Conservation (phyloP, 768 basidiomycete species). For the Amanita jacksonii region DNA sequence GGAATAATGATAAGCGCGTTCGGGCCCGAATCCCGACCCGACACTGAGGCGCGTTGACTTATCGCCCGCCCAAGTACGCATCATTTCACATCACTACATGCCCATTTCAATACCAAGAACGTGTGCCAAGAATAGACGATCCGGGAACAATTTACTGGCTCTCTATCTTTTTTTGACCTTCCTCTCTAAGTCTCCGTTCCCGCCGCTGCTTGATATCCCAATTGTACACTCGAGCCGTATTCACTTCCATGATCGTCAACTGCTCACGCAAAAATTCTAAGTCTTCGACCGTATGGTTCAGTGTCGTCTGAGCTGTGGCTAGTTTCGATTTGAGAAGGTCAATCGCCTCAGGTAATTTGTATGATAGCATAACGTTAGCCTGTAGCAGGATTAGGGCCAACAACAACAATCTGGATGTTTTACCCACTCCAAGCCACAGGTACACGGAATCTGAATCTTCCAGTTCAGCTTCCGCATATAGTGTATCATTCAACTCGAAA, state of each 20-base stretch:
- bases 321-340: constrained; percentile 70
- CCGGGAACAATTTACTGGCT: neutral
- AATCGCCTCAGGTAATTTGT: constrained; percentile 74
- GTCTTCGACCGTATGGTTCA: constrained; percentile 73
- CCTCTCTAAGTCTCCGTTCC: constrained; percentile 39
- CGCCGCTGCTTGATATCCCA: constrained; percentile 86
- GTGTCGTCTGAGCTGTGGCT: constrained; percentile 50
- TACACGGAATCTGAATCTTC: constrained; percentile 84
- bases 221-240: constrained; percentile 93
- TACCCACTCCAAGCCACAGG: constrained; percentile 83
- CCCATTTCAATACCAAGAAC: too few species aligned
- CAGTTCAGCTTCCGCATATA: constrained; percentile 86
- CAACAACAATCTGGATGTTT: constrained; percentile 19
- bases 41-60: too few species aligned
- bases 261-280: constrained; percentile 92
- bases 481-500: constrained; percentile 93
- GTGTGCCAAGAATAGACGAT: too few species aligned
- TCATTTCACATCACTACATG: too few species aligned
- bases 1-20: too few species aligned
- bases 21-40: too few species aligned
- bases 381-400: constrained; percentile 19
- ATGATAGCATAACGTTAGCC: constrained; percentile 98
- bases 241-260: constrained; percentile 92
- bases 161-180: constrained; percentile 10
- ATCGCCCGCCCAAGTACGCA: too few species aligned